Evolutionary conservation across 768 basidiomycete species (phyloP), one percentile per base, ranked within the genome.

Genomic region (Phaffia tasmanica): DNA sequence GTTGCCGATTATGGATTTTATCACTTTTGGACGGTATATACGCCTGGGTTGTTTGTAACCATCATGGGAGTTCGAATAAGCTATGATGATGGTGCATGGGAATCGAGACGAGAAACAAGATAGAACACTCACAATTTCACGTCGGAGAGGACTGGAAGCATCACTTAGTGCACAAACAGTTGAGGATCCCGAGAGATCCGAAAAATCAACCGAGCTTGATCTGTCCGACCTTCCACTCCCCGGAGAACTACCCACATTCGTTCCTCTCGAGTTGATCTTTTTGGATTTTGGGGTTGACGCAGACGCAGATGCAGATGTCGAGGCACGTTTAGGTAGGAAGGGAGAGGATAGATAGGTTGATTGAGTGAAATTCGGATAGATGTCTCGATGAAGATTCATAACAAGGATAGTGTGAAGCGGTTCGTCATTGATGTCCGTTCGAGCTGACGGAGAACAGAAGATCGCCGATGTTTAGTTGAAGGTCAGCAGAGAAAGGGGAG

Each of bases 141-240:
- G 59, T 23, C 32, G 59, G 18, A 15, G 2, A 6, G n/a, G 2
- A 18, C 47, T 46, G 3, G 23, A 49, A 61, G 8, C 46, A 61
- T 8, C 16, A 1, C 25, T 61, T 46, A 23, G 46, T 49, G 46
- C 59, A 42, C 11, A 11, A 42, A 42, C 35, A 42, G 35, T 5
- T 42, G 35, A 42, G 11, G 35, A 46, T 1, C 35, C 27, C 5
- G 59, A 49, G 2, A 42, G 23, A 49, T 61, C 59, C 21, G 59
- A 61, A 49, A 48, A 61, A 0, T 48, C 59, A 27, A 61, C 27
- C 46, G 59, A 61, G 59, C 59, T 61, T 16, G 25, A n/a, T 35
- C 59, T 49, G 3, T n/a, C 21, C 27, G 35, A 46, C 46, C 59
- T 61, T 30, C 47, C 47, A 29, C 35, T 49, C 2, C 21, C 9